phyloP scores from a whole-genome alignment of 257 asterid species.

The Primulina eburnea region DNA sequence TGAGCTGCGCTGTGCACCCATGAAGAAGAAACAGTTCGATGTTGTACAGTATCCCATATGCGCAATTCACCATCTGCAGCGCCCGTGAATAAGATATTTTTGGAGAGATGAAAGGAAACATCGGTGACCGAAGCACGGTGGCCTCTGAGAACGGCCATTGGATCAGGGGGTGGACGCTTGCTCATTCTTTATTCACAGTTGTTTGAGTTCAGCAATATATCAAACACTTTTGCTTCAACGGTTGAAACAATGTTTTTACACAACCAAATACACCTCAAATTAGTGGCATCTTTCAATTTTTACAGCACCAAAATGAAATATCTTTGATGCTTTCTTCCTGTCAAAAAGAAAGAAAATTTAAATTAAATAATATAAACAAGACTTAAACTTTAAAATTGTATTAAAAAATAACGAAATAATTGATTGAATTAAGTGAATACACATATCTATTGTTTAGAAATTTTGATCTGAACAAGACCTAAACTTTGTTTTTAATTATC shows the following conservation, averaged over 20 bases:
- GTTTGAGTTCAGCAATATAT: slow-evolving; percentile 36
- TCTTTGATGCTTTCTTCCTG: neutral
- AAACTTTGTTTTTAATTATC: too few species aligned
- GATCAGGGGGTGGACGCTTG: slow-evolving; percentile 84
- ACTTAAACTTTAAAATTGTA: neutral
- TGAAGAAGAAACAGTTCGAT: slow-evolving; percentile 71
- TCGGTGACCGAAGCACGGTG: slow-evolving; percentile 92
- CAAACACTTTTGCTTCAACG: slow-evolving; percentile 34
- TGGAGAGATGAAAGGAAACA: slow-evolving; percentile 73
- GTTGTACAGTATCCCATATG: slow-evolving; percentile 78
- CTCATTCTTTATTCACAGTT: slow-evolving; percentile 41
- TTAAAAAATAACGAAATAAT: neutral
- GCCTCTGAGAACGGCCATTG: slow-evolving; percentile 87
- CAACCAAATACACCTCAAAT: neutral
- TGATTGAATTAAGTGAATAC: neutral
- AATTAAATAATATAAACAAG: neutral
- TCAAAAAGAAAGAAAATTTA: neutral
- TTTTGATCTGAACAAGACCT: too few species aligned
- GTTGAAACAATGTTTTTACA: neutral
- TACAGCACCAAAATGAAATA: neutral
- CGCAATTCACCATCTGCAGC: slow-evolving; percentile 91
- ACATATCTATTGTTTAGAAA: too few species aligned
- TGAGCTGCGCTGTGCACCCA: slow-evolving; percentile 95
- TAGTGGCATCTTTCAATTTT: neutral
- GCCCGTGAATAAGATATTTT: slow-evolving; percentile 60